phyloP scores from a whole-genome alignment of 441 rosid genomes.

The Rhodomyrtus psidioides region DNA sequence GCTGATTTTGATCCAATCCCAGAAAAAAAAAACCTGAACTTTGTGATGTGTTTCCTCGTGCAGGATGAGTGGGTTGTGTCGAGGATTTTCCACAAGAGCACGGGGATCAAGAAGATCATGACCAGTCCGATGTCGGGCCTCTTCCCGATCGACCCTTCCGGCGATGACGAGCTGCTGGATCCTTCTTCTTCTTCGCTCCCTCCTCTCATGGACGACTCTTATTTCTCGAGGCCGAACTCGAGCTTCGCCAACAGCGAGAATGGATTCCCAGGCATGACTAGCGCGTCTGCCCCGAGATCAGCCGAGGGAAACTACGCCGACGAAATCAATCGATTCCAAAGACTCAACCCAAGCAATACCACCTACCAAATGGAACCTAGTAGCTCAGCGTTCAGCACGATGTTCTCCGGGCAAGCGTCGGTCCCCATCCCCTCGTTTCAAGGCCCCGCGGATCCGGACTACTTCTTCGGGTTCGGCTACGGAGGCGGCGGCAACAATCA shows the following conservation, averaged over 20 bases:
- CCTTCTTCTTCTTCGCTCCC: background rate
- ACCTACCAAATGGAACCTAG: background rate
- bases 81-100: conserved; percentile 11
- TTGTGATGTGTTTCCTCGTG: background rate
- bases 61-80: conserved; percentile 13
- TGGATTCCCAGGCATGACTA: background rate
- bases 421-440: background rate
- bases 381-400: background rate
- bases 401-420: background rate
- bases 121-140: background rate
- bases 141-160: background rate
- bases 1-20: background rate
- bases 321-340: background rate
- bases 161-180: background rate
- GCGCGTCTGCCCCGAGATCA: background rate
- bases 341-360: background rate
- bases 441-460: background rate
- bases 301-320: background rate
- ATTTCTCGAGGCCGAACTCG: background rate
- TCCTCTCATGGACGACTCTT: background rate
- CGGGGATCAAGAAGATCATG: background rate
- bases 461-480: background rate
- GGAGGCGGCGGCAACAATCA: background rate
- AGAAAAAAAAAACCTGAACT: background rate
- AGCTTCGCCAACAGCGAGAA: background rate